Percentiles rank a stretch among this genome's conserved stretches.
phyloP scores from a whole-genome alignment of 2,329 filamentous ascomycete genomes.

The Penicillium sp. region DNA sequence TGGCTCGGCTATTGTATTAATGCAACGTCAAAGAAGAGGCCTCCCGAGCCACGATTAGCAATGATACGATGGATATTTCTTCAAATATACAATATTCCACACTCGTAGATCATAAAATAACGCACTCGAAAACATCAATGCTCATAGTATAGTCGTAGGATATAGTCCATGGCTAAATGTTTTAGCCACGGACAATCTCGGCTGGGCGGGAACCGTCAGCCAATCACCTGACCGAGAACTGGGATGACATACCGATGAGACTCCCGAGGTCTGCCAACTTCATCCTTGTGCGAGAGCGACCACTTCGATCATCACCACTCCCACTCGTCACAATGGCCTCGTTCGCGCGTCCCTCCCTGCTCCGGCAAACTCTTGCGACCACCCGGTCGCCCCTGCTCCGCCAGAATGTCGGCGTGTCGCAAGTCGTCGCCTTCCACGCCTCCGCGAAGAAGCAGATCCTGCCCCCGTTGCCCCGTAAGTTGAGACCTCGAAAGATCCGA shows the following conservation, averaged over 20 bases:
- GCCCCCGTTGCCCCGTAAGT: slow-evolving; percentile 82
- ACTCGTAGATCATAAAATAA: background rate
- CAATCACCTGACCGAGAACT: slow-evolving; percentile 42
- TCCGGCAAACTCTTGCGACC: slow-evolving; percentile 42
- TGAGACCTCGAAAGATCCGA: background rate
- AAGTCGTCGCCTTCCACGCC: slow-evolving; percentile 84
- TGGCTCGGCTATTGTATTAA: slow-evolving; percentile 19
- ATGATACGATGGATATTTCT: background rate
- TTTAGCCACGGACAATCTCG: slow-evolving; percentile 42
- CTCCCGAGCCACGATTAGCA: background rate
- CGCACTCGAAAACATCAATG: background rate
- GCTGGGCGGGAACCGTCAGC: slow-evolving; percentile 39
- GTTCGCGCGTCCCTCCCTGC: slow-evolving; percentile 43
- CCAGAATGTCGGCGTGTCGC: slow-evolving; percentile 45
- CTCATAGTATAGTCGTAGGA: background rate
- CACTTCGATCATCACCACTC: slow-evolving; percentile 16
- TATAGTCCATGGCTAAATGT: slow-evolving; percentile 3
- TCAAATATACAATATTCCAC: background rate
- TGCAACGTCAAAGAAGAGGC: background rate
- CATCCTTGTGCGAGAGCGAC: slow-evolving; percentile 28
- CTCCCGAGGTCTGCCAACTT: slow-evolving; percentile 44
- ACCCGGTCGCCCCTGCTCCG: slow-evolving; percentile 39
- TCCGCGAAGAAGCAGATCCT: slow-evolving; percentile 76
- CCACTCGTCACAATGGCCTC: slow-evolving; percentile 44
- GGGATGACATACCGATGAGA: slow-evolving; percentile 45